phyloP scores from a whole-genome alignment of 345 rosid genomes.

The Hibiscus syriacus region DNA sequence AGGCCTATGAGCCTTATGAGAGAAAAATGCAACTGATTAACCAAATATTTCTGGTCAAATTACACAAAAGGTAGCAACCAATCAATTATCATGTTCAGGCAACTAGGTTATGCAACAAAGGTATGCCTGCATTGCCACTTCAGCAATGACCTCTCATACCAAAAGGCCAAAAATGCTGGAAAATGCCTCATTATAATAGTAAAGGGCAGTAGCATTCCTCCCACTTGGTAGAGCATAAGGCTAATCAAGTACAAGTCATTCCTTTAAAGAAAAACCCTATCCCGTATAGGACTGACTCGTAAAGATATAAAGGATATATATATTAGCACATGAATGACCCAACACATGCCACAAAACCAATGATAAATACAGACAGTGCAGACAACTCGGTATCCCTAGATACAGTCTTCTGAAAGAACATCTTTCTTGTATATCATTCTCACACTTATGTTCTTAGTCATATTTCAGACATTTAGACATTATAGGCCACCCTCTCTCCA shows the following conservation, averaged over 20 bases:
- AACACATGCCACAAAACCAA: neutral
- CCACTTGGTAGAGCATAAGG: neutral
- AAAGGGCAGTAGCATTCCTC: neutral
- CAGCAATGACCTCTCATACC: neutral
- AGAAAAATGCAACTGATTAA: neutral
- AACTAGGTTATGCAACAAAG: neutral
- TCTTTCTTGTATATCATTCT: neutral
- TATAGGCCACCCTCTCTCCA: neutral
- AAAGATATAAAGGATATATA: neutral
- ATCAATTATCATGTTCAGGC: neutral
- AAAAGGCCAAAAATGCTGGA: neutral
- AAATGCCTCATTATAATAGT: neutral
- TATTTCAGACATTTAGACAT: neutral
- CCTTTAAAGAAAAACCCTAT: neutral
- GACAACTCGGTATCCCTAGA: neutral
- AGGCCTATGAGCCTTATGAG: neutral
- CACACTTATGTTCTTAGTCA: neutral
- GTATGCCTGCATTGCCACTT: neutral
- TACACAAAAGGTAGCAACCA: neutral
- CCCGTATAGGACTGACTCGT: neutral
- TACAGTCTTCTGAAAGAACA: neutral
- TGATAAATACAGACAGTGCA: neutral
- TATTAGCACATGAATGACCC: neutral
- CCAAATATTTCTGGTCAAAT: neutral
- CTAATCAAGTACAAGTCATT: neutral